A percentile compares a stretch with the other conserved stretches of the same genome.
Conservation (phyloP, 1,284 basidiomycete species). For the Leccinum angustisporum region DNA sequence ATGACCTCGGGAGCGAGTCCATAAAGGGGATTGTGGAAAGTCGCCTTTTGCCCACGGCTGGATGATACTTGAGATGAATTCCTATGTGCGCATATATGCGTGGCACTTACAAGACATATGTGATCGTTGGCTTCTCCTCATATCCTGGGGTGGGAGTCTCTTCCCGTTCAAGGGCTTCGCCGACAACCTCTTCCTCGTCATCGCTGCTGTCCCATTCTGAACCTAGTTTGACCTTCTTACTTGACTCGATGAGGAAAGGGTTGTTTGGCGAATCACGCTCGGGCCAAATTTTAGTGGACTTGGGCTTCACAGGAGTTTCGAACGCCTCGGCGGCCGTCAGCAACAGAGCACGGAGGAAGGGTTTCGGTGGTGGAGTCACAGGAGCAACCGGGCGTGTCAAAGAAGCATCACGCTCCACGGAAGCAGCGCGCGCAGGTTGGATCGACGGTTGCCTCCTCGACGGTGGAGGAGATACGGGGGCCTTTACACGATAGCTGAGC, state of each 20-base stretch:
- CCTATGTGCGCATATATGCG: not conserved
- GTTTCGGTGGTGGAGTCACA: too few species aligned
- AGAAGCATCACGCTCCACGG: slow-evolving; percentile 18
- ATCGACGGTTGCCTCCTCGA: slow-evolving; percentile 33
- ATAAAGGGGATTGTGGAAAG: slow-evolving; percentile 34
- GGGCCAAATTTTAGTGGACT: too few species aligned
- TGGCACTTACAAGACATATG: slow-evolving; percentile 50
- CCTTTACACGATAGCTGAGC: slow-evolving; percentile 29
- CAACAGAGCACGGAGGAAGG: too few species aligned
- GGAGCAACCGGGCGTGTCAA: slow-evolving; percentile 6
- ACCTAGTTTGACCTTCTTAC: slow-evolving; percentile 10
- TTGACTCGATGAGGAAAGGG: slow-evolving; percentile 4
- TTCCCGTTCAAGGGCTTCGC: slow-evolving; percentile 27
- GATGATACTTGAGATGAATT: not conserved
- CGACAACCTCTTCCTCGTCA: slow-evolving; percentile 22
- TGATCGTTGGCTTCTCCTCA: slow-evolving; percentile 49
- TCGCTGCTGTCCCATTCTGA: slow-evolving; percentile 36
- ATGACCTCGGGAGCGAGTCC: slow-evolving; percentile 27
- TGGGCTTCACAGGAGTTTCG: too few species aligned
- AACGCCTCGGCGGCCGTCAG: slow-evolving; percentile 5
- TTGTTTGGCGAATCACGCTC: too few species aligned
- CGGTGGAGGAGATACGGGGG: slow-evolving; percentile 40
- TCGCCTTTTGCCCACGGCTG: slow-evolving; percentile 36
- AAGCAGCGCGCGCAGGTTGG: slow-evolving; percentile 26
- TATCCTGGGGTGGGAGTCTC: slow-evolving; percentile 31